phyloP scores from a whole-genome alignment of 1,284 basidiomycete genomes.

The Phaffia rhodozyma region DNA sequence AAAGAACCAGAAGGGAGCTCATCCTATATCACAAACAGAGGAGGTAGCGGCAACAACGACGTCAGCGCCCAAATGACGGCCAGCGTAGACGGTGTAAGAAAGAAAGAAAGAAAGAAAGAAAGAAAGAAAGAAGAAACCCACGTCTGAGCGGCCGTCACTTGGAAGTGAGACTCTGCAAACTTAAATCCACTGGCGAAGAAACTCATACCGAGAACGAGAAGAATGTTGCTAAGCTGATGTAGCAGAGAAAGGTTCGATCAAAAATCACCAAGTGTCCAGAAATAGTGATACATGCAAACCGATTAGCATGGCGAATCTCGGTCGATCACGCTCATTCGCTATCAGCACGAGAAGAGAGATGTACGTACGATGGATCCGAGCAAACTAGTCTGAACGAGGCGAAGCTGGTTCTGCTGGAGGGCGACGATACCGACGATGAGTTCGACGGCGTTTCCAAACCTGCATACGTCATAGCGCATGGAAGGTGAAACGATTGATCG shows the following conservation, averaged over 20 bases:
- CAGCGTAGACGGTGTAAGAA: constrained; percentile 28
- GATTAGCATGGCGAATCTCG: too few relatives aligned
- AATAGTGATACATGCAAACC: too few relatives aligned
- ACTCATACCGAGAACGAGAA: constrained; percentile 76
- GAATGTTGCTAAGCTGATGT: constrained; percentile 52
- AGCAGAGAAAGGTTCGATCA: constrained; percentile 31
- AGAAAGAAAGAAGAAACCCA: constrained; percentile 38
- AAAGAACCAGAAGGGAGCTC: constrained; percentile 65
- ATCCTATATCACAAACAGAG: constrained; percentile 9
- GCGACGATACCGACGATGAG: constrained; percentile 82
- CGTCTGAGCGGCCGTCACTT: constrained; percentile 72
- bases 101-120: constrained; percentile 25
- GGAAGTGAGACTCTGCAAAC: constrained; percentile 58
- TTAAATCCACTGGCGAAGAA: constrained; percentile 58
- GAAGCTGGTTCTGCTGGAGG: constrained; percentile 62
- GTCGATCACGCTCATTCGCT: too few relatives aligned
- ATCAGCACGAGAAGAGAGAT: background rate
- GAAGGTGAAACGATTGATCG: background rate
- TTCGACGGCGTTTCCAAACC: constrained; percentile 41
- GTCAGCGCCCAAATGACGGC: constrained; percentile 20
- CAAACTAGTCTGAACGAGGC: constrained; percentile 71
- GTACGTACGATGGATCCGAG: constrained; percentile 27
- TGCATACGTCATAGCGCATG: constrained; percentile 13
- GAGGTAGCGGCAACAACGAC: constrained; percentile 44
- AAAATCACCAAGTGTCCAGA: background rate